These are phyloP conservation scores for Spergularia azorica DNA, from an alignment of 179 eudicot genomes.

Conservation along the genomic window DNA sequence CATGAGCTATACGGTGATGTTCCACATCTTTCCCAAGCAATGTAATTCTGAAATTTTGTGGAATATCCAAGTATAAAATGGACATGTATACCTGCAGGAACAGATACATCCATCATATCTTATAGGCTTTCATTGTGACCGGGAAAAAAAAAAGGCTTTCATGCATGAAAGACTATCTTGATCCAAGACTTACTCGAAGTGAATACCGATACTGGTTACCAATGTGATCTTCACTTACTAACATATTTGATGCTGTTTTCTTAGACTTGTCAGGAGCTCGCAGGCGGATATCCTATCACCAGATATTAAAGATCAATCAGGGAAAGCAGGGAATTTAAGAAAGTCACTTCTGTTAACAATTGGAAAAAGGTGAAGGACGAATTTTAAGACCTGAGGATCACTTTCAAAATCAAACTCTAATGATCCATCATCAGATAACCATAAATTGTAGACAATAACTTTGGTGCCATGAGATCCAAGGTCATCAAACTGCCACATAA, in stretches of 20 bases:
- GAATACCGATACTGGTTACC: slow-evolving; percentile 67
- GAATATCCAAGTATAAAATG: slow-evolving; percentile 67
- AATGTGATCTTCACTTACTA: slow-evolving; percentile 56
- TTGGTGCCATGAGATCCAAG: slow-evolving; percentile 74
- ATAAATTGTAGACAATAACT: slow-evolving; percentile 73
- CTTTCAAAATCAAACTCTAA: slow-evolving; percentile 77
- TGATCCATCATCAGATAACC: slow-evolving; percentile 62
- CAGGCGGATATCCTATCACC: slow-evolving; percentile 65
- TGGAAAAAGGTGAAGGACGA: slow-evolving; percentile 19
- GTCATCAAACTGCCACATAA: slow-evolving; percentile 67
- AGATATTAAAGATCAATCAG: slow-evolving; percentile 9
- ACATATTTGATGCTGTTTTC: slow-evolving; percentile 23
- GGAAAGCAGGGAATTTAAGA: background rate
- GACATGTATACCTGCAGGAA: slow-evolving; percentile 55
- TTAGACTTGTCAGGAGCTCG: slow-evolving; percentile 28
- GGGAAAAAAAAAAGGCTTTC: background rate
- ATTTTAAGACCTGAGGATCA: slow-evolving; percentile 56
- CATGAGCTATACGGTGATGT: slow-evolving; percentile 71
- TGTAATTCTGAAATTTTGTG: slow-evolving; percentile 56
- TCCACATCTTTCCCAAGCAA: slow-evolving; percentile 73
- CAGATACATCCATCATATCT: background rate
- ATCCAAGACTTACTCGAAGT: slow-evolving; percentile 64
- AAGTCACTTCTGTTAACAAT: slow-evolving; percentile 2
- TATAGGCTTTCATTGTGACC: background rate
- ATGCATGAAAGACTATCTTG: background rate